phyloP scores from a whole-genome alignment of 2,329 filamentous ascomycete species.

The Hypoxylon sp. region DNA sequence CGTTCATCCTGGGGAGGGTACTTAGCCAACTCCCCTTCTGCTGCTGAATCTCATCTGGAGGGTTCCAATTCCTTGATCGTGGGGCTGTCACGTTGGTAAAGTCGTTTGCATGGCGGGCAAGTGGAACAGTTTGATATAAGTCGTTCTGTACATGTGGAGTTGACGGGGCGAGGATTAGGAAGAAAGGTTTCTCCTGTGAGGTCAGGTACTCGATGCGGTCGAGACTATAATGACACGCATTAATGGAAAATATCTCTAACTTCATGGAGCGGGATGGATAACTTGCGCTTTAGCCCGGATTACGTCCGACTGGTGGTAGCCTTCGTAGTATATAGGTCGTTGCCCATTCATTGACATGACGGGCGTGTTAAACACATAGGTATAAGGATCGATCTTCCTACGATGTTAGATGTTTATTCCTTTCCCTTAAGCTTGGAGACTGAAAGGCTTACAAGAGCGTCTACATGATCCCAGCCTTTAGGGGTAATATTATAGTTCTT shows the following conservation, averaged over 20 bases:
- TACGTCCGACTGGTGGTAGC: conserved; percentile 30
- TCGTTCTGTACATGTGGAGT: conserved; percentile 17
- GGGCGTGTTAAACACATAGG: conserved; percentile 16
- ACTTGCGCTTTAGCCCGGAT: conserved; percentile 28
- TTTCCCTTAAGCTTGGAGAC: background rate
- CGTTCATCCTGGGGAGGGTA: conserved; percentile 1
- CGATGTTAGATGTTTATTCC: background rate
- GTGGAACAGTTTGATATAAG: background rate
- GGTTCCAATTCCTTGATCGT: conserved; percentile 17
- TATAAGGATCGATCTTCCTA: conserved; percentile 26
- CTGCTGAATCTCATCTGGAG: conserved; percentile 5
- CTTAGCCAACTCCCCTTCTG: conserved; percentile 18
- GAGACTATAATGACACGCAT: background rate
- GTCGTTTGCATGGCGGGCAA: background rate
- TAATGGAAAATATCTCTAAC: background rate
- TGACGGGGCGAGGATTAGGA: conserved; percentile 23
- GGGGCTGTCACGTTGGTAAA: background rate
- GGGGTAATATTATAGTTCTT: conserved; percentile 17
- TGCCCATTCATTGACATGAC: conserved; percentile 32
- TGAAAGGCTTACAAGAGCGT: conserved; percentile 10
- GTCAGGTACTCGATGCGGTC: conserved; percentile 18
- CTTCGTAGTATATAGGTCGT: conserved; percentile 21
- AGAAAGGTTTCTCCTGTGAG: conserved; percentile 18
- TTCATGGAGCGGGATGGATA: background rate
- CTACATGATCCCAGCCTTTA: conserved; percentile 29